These are phyloP conservation scores for Acacia concinna DNA, from an alignment of 331 rosid species.

Conservation along the genomic window DNA sequence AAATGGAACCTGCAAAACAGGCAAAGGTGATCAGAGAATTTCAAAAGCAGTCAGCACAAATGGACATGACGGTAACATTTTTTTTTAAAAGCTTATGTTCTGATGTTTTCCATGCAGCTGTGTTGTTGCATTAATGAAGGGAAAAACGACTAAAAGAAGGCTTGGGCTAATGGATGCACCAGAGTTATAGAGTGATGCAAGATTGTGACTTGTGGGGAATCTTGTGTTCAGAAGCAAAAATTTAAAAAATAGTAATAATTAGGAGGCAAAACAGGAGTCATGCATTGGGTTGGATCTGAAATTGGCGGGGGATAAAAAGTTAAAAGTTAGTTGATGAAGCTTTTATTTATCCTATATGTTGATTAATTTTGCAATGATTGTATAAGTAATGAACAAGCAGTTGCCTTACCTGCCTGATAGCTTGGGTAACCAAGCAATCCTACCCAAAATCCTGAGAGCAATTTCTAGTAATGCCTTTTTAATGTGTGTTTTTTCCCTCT, in stretches of 20 bases:
- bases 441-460: neutral
- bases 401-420: neutral
- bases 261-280: neutral
- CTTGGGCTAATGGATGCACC: neutral
- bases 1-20: constrained; percentile 97
- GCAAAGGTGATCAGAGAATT: constrained; percentile 83
- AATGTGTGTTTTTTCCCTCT: too few relatives aligned
- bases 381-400: neutral
- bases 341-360: neutral
- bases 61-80: constrained; percentile 91
- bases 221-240: neutral
- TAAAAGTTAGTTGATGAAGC: neutral
- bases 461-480: neutral
- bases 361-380: neutral
- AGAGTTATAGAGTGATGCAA: neutral
- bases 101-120: constrained; percentile 1
- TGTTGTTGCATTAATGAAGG: constrained; percentile 14
- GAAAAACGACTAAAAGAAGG: neutral
- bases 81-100: constrained; percentile 3
- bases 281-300: neutral
- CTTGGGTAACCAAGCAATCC: neutral
- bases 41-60: constrained; percentile 90
- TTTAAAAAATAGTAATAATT: too few relatives aligned
- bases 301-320: neutral
- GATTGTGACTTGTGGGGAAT: neutral